A percentile compares a stretch with the other conserved stretches of the same genome.
phyloP scores from a whole-genome alignment of 306 rosid species.

The Begonia fuchsioides region DNA sequence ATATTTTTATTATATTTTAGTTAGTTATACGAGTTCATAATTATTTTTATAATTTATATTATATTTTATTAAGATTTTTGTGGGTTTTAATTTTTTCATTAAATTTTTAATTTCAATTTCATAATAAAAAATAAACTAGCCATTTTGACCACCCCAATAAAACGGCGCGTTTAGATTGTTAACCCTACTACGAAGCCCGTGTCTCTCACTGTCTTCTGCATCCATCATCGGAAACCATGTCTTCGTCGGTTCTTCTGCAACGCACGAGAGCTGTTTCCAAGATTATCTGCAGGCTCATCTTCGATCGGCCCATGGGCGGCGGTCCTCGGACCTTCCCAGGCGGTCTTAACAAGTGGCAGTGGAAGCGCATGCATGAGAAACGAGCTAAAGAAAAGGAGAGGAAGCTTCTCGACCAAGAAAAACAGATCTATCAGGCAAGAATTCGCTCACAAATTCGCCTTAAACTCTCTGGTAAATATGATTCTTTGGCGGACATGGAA shows the following conservation, averaged over 20 bases:
- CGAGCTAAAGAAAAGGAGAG: conserved; percentile 59
- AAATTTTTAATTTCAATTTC: no score
- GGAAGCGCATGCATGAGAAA: conserved; percentile 98
- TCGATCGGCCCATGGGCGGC: conserved; percentile 67
- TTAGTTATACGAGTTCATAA: no score
- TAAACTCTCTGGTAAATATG: conserved; percentile 28
- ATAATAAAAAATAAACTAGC: no score
- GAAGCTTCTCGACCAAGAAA: conserved; percentile 61
- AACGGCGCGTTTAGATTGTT: no score
- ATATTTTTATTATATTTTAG: no score
- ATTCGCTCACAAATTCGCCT: conserved; percentile 75
- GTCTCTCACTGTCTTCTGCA: no score
- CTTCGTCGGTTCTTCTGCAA: conserved; percentile 22
- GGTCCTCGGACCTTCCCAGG: conserved; percentile 94
- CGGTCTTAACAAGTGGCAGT: conserved; percentile 83
- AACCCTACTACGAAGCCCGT: no score
- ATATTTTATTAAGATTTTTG: no score
- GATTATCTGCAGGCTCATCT: conserved; percentile 18
- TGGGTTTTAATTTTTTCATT: no score
- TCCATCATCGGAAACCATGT: conserved; percentile 18
- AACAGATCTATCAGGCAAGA: conserved; percentile 72
- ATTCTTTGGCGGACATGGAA: conserved; percentile 5
- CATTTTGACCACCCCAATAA: no score
- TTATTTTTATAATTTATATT: no score
- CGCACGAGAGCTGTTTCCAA: conserved; percentile 23